Evolutionary conservation across 2,329 filamentous ascomycete species (phyloP).

Genomic region (Colletotrichum tamarilloi): DNA sequence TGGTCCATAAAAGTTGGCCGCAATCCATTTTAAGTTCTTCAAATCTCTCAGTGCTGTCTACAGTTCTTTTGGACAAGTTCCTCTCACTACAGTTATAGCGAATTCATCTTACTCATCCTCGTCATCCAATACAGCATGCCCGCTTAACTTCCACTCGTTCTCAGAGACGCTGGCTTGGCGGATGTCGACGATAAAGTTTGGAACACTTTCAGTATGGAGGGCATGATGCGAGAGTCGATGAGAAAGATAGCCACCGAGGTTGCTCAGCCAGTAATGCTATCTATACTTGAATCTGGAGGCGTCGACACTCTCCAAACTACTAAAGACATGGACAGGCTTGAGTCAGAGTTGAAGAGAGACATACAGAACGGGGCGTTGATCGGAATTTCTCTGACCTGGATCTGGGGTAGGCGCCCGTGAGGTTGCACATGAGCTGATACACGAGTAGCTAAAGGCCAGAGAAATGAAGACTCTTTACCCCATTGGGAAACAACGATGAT

Average conservation of each 20-base stretch:
- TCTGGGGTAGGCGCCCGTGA: constrained; percentile 12
- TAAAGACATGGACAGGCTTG: constrained; percentile 1
- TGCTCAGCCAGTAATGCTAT: neutral
- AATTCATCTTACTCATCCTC: too few species aligned
- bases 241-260: neutral
- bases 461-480: too few species aligned
- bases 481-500: too few species aligned
- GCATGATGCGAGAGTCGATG: constrained; percentile 13
- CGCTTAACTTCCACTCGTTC: neutral
- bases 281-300: neutral
- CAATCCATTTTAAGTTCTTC: neutral
- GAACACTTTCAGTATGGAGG: constrained; percentile 8
- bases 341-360: neutral
- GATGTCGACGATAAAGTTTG: constrained; percentile 7
- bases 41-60: neutral
- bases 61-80: neutral
- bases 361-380: neutral
- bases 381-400: constrained; percentile 1
- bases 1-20: constrained; percentile 1
- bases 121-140: constrained; percentile 2
- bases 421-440: neutral
- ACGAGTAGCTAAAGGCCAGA: too few species aligned
- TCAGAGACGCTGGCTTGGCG: constrained; percentile 1
- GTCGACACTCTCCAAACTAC: neutral
- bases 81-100: too few species aligned